Conservation (phyloP, 805 yeast genomes). For the Starmerella riodocensis region DNA sequence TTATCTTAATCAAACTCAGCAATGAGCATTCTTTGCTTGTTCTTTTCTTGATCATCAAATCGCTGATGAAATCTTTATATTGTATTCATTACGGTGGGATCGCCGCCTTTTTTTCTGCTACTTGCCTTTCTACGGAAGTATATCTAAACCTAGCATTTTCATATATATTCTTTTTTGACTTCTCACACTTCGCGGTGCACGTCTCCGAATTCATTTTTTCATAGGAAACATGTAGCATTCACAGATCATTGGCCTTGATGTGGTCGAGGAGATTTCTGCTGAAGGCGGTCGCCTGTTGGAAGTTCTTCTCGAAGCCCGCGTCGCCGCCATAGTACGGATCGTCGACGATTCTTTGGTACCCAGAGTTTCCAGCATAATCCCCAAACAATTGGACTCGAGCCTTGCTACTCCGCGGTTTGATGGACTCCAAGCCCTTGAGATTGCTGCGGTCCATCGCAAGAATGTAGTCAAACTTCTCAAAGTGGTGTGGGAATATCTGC, state of each 20-base stretch:
- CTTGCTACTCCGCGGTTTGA: conserved; percentile 39
- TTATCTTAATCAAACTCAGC: too few relatives aligned
- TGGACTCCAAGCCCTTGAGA: conserved; percentile 21
- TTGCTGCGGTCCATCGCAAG: conserved; percentile 46
- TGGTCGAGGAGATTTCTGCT: conserved; percentile 49
- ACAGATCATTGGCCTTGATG: conserved; percentile 14
- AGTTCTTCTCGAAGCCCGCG: conserved; percentile 70
- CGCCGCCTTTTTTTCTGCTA: too few relatives aligned
- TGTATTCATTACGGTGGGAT: too few relatives aligned
- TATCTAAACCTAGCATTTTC: too few relatives aligned
- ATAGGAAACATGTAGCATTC: too few relatives aligned
- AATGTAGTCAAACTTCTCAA: conserved; percentile 41
- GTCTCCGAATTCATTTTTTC: too few relatives aligned
- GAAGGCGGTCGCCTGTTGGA: conserved; percentile 61
- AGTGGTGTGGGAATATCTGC: conserved; percentile 60
- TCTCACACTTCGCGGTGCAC: too few relatives aligned
- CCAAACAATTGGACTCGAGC: conserved; percentile 59
- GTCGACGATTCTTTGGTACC: conserved; percentile 47
- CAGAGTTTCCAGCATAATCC: conserved; percentile 49
- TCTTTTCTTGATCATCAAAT: too few relatives aligned
- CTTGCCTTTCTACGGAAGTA: too few relatives aligned
- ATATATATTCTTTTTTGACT: too few relatives aligned
- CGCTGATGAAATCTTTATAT: too few relatives aligned
- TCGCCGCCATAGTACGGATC: conserved; percentile 91
- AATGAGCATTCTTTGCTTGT: not conserved